Evolutionary conservation across 1,284 basidiomycete species (phyloP), one percentile per base, ranked within the genome.

Genomic region (Porodaedalea pini): DNA sequence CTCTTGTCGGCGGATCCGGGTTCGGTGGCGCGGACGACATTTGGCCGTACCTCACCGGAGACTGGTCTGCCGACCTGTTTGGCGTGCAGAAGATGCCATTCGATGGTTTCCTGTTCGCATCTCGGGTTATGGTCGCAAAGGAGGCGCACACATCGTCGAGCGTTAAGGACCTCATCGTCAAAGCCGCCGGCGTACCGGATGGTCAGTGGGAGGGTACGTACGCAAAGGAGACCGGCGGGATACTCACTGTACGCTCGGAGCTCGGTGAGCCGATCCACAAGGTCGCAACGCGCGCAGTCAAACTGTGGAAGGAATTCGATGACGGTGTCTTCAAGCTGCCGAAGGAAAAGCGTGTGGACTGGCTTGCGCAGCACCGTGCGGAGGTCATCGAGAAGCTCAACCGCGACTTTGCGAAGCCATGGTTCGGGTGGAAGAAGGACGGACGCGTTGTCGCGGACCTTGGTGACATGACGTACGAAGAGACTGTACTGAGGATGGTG

Each of bases 211-310:
- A 99, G 70, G 92, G 89, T 44, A 98, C 96, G 1, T 99, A 99
- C 71, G 76, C 83, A 64, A 94, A 92, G 74, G 91, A 94, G 62
- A 97, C 94, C 8, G 96, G 96, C 64, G 95, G 95, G 52, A 91
- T 98, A 68, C 82, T 99, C 62, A 98, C 96, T 7, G 97, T 99
- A 64, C 91, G 90, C 65, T 98, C 95, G 2, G 97, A 99, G 79
- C 84, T 99, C 49, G 96, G 96, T 52, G 97, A 99, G 74, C 95
- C 95, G 25, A 99, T 99, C 68, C 96, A 99, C 80, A 98, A 99
- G 80, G 92, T 98, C 69, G 94, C 96, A 52, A 99, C 88, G 50
- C 90, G 97, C 51, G 97, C 83, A 56, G 92, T 98, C 70, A 97
- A 93, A 77, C 80, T 99, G 49, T 99, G 96, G 96, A 93, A 92